Evolutionary conservation across 257 asterid species (phyloP).

Genomic region (Solanum pimpinellifolium): DNA sequence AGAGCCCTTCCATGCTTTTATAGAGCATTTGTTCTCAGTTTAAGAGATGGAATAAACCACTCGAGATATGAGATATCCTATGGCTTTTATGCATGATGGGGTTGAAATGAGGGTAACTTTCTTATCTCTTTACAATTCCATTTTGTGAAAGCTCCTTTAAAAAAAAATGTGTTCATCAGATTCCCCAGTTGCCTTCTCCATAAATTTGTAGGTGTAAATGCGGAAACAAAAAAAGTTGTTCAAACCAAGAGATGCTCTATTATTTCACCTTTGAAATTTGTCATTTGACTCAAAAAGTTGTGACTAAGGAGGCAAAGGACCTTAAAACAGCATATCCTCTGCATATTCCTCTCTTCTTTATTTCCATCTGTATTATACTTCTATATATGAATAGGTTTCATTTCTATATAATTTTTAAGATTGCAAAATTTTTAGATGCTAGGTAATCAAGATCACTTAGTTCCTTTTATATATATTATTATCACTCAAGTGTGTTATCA

Average conservation of each 20-base stretch:
- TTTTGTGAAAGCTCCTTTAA: background rate
- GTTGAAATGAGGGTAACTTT: background rate
- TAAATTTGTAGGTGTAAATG: background rate
- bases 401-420: no score
- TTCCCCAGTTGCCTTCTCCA: slow-evolving; percentile 7
- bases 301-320: background rate
- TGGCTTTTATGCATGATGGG: background rate
- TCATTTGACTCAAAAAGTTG: background rate
- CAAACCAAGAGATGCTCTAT: background rate
- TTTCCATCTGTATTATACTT: background rate
- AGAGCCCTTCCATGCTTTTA: background rate
- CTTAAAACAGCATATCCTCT: slow-evolving; percentile 17
- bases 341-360: slow-evolving; percentile 2
- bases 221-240: background rate
- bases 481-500: no score
- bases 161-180: background rate
- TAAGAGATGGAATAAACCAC: slow-evolving; percentile 21
- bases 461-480: no score
- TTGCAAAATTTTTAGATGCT: no score
- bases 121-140: background rate
- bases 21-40: background rate
- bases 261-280: background rate
- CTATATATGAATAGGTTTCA: background rate
- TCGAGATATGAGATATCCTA: slow-evolving; percentile 28
- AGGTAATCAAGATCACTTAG: no score